Evolutionary conservation across 1,284 basidiomycete genomes (phyloP).

Genomic region (Xerocomus amazonicus): DNA sequence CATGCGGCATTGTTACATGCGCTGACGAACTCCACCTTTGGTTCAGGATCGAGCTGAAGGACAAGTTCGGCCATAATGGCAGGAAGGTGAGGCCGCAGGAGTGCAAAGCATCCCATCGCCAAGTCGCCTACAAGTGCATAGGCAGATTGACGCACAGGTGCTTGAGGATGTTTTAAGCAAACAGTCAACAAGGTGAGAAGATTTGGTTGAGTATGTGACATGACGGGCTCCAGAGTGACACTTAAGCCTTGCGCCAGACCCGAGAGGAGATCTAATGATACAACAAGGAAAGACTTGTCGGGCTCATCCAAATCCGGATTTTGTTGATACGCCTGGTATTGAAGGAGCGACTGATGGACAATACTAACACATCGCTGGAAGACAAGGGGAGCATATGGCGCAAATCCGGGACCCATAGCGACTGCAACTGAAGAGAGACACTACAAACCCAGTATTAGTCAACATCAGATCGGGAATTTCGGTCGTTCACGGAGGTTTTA

Average conservation of each 20-base stretch:
- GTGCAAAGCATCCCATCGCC: conserved; percentile 90
- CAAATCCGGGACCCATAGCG: conserved; percentile 90
- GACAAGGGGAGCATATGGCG: conserved; percentile 86
- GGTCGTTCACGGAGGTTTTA: conserved; percentile 33
- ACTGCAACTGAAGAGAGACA: conserved; percentile 98
- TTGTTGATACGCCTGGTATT: conserved; percentile 81
- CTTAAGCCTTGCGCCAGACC: conserved; percentile 95
- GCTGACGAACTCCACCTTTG: conserved; percentile 88
- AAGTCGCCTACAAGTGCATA: conserved; percentile 97
- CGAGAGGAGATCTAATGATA: conserved; percentile 92
- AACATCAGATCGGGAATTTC: not conserved
- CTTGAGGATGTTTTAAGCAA: conserved; percentile 92
- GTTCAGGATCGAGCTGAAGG: conserved; percentile 86
- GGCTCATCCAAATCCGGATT: conserved; percentile 89
- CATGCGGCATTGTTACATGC: conserved; percentile 99
- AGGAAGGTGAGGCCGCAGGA: conserved; percentile 83
- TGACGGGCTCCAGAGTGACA: conserved; percentile 68
- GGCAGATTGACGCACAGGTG: conserved; percentile 93
- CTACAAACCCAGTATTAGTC: conserved; percentile 40
- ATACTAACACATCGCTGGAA: conserved; percentile 91
- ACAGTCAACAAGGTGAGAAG: conserved; percentile 77
- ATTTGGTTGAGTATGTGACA: conserved; percentile 67
- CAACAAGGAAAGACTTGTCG: conserved; percentile 94
- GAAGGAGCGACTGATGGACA: conserved; percentile 76
- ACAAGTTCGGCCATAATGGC: conserved; percentile 90